phyloP scores from a whole-genome alignment of 2,329 filamentous ascomycete genomes.

The Acephala macrosclerotiorum region DNA sequence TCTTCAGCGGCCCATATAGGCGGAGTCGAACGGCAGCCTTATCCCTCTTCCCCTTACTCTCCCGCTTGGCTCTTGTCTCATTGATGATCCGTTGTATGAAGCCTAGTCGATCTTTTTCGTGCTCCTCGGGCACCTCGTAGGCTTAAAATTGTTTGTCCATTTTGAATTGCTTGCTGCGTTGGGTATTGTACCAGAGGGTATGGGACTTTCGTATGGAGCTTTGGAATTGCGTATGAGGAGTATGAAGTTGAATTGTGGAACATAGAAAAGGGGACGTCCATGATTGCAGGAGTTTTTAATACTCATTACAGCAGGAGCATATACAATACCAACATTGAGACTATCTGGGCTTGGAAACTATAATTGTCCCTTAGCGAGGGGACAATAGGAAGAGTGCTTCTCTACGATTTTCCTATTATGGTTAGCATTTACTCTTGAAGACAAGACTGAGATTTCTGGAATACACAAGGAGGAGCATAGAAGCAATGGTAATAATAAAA shows the following conservation, averaged over 20 bases:
- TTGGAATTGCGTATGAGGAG: neutral
- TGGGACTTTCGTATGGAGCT: neutral
- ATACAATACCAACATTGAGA: neutral
- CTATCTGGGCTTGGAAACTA: neutral
- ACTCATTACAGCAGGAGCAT: neutral
- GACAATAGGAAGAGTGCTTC: neutral
- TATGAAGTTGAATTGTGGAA: neutral
- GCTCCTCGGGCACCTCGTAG: neutral
- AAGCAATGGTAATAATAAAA: neutral
- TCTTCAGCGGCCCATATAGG: neutral
- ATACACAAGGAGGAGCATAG: neutral
- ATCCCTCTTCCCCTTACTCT: neutral
- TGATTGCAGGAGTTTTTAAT: neutral
- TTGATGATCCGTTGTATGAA: neutral
- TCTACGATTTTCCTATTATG: neutral
- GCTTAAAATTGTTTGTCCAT: neutral
- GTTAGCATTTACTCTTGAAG: neutral
- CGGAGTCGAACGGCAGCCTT: neutral
- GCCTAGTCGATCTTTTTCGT: neutral
- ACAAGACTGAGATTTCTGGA: neutral
- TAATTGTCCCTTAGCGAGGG: neutral
- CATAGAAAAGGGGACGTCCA: neutral
- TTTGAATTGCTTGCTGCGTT: neutral
- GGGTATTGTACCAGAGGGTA: neutral
- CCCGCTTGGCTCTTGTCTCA: neutral